phyloP scores from a whole-genome alignment of 2,329 filamentous ascomycete species.

The Emergomyces pasteurianus region DNA sequence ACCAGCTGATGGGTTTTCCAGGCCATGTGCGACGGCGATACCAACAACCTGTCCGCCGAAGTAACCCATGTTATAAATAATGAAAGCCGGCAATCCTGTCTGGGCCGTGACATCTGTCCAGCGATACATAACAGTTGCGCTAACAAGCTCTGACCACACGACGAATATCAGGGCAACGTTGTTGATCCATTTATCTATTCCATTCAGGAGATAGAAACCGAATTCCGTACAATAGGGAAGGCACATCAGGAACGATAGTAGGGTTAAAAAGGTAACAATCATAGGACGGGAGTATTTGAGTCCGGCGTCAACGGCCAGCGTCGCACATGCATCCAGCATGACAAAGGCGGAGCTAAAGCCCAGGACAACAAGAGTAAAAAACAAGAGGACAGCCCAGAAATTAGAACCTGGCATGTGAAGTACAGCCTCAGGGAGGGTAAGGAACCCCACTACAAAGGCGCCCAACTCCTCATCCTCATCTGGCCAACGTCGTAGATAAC shows the following conservation, averaged over 20 bases:
- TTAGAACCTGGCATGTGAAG: slow-evolving; percentile 46
- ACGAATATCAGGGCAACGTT: slow-evolving; percentile 47
- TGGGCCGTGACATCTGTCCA: slow-evolving; percentile 43
- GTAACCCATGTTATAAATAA: slow-evolving; percentile 42
- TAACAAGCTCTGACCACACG: slow-evolving; percentile 43
- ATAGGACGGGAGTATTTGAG: slow-evolving; percentile 34
- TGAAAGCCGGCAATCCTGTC: slow-evolving; percentile 37
- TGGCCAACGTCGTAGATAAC: slow-evolving; percentile 34
- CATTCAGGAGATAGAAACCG: slow-evolving; percentile 44
- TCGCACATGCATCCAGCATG: slow-evolving; percentile 47
- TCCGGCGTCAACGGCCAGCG: slow-evolving; percentile 43
- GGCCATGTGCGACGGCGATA: slow-evolving; percentile 38
- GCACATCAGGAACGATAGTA: slow-evolving; percentile 43
- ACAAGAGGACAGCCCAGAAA: slow-evolving; percentile 47
- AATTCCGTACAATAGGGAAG: slow-evolving; percentile 48
- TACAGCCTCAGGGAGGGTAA: slow-evolving; percentile 46
- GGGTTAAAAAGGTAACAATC: slow-evolving; percentile 39
- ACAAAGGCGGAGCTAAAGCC: slow-evolving; percentile 49
- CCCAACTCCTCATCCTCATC: slow-evolving; percentile 33
- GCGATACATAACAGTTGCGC: slow-evolving; percentile 44
- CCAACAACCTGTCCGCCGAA: slow-evolving; percentile 43
- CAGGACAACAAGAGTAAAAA: slow-evolving; percentile 47
- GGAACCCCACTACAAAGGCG: slow-evolving; percentile 46
- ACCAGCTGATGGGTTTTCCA: slow-evolving; percentile 31
- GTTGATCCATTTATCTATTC: slow-evolving; percentile 46